These are phyloP conservation scores for Xylariaceae sp. DNA, from an alignment of 2,329 filamentous ascomycete species.

Conservation along the genomic window DNA sequence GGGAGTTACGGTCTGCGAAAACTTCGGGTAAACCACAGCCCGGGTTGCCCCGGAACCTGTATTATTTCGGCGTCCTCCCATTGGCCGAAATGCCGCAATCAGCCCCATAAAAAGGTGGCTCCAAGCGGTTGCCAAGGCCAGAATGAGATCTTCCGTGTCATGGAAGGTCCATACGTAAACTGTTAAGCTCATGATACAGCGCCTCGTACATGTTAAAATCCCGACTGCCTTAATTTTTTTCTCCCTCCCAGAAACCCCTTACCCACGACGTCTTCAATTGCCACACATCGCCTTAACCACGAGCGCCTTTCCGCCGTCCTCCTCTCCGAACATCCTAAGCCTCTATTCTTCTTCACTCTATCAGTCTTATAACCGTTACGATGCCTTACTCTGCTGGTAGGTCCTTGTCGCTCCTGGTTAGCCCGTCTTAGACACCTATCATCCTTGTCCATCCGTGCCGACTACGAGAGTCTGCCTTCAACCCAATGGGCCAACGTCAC, in stretches of 20 bases:
- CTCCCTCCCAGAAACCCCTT: constrained; percentile 6
- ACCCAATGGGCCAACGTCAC: constrained; percentile 29
- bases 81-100: constrained; percentile 35
- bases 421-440: constrained; percentile 18
- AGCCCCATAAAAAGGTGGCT: constrained; percentile 35
- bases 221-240: constrained; percentile 29
- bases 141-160: constrained; percentile 12
- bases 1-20: not conserved
- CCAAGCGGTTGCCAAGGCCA: constrained; percentile 7
- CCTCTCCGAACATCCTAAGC: constrained; percentile 30
- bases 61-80: constrained; percentile 33
- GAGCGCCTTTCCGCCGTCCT: constrained; percentile 4
- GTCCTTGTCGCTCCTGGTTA: constrained; percentile 27
- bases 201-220: constrained; percentile 24
- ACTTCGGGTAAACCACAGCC: constrained; percentile 10
- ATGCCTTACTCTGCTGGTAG: constrained; percentile 45
- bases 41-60: constrained; percentile 29
- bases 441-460: constrained; percentile 2
- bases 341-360: constrained; percentile 14
- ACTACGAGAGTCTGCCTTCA: constrained; percentile 19
- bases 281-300: constrained; percentile 12
- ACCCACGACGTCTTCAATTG: constrained; percentile 10
- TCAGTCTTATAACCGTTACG: constrained; percentile 34
- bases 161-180: constrained; percentile 18
- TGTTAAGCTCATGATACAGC: constrained; percentile 31